Base-by-base conservation (phyloP, 129 eudicot genomes). In the Pittosporum tobira region DNA sequence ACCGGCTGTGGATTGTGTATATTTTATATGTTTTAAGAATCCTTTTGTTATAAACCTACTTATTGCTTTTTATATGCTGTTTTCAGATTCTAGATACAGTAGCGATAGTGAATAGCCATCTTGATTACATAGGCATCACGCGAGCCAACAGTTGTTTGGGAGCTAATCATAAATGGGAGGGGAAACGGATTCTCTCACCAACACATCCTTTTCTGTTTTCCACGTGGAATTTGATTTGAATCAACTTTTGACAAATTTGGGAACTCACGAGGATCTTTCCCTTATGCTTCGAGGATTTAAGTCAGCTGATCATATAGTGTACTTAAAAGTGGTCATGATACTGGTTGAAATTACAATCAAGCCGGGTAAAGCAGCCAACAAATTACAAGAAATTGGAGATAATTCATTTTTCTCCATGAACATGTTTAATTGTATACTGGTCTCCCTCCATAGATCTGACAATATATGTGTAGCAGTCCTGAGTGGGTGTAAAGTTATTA, bases 51-150 rank as follows among this genome's bases (percentile, higher is more conserved):
- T 26, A 5, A 66, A 8, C 27, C 21, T 42, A 50, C 16, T 22
- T 45, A 23, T 36, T 52, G 27, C 15, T 27, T 61, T 72, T 52
- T 61, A 12, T 60, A 23, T 38, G 30, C 29, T 45, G 24, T 70
- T 65, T 65, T 18, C 94, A 88, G 96, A 68, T 34, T 42, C 54
- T 22, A 68, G 94, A 74, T 78, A 76, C 57, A 55, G 57, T 64
- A 78, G 81, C 22, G 94, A 55, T 53, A 81, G 94, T 77, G 87
- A 86, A 67, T 83, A 74, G 75, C 66, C 36, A 48, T 23, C 49
- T 59, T 38, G 29, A 59, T 8, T 38, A 54, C 31, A 9, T 16
- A 10, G 59, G 47, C 51, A 15, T 15, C 15, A 52, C 23, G 36
- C 24, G 20, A 31, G 59, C 68, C 34, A 34, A 63, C 47, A 47